phyloP scores from a whole-genome alignment of 305 asterid genomes.

The Fraxinus angustifolia region DNA sequence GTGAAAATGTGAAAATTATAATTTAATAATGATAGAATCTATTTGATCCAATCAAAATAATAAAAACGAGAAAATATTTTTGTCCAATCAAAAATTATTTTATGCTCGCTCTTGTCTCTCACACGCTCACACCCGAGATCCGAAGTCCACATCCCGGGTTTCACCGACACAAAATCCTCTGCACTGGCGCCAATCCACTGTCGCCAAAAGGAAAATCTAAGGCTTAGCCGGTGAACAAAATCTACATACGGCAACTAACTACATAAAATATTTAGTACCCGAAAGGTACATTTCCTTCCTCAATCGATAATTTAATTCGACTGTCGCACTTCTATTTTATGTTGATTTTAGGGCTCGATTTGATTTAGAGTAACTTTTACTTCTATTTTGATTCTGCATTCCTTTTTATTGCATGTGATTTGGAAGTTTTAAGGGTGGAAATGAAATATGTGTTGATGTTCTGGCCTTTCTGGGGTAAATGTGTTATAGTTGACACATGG shows the following conservation, averaged over 20 bases:
- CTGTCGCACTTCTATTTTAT: neutral
- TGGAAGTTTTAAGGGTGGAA: neutral
- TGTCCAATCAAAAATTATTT: neutral
- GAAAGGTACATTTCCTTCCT: neutral
- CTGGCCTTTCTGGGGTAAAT: neutral
- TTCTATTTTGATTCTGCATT: neutral
- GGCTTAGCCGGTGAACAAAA: neutral
- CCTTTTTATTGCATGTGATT: neutral
- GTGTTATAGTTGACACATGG: neutral
- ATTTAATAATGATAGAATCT: neutral
- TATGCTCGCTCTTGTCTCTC: neutral
- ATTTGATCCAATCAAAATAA: neutral
- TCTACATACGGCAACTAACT: neutral
- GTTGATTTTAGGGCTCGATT: neutral
- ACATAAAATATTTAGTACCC: neutral
- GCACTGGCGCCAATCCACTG: neutral
- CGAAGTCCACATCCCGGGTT: neutral
- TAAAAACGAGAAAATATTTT: neutral
- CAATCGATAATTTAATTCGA: neutral
- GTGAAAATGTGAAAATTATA: neutral
- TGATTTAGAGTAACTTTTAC: neutral
- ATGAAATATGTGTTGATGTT: neutral
- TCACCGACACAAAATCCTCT: neutral
- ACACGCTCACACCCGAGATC: neutral
- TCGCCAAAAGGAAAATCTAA: neutral